These are phyloP conservation scores for Botryosphaeria agaves DNA, from an alignment of 2,329 filamentous ascomycete species.

Conservation along the genomic window DNA sequence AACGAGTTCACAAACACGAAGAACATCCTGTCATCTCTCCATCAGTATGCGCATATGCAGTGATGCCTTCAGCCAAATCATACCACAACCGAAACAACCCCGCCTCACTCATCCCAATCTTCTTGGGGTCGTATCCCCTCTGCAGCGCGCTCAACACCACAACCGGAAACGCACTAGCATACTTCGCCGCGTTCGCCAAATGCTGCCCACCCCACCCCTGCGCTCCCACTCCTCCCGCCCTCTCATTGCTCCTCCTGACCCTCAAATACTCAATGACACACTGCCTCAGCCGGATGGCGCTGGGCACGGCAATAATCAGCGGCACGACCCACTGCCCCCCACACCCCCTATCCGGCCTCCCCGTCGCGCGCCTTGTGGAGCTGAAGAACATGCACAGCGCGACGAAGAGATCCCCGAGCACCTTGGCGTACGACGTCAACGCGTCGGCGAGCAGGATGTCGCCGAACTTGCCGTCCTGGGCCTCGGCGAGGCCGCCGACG, in stretches of 20 bases:
- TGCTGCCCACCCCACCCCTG: conserved; percentile 70
- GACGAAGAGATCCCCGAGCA: conserved; percentile 78
- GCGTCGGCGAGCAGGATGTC: conserved; percentile 90
- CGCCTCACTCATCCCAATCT: conserved; percentile 35
- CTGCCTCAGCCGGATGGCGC: conserved; percentile 73
- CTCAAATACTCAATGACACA: conserved; percentile 78
- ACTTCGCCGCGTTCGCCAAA: conserved; percentile 86
- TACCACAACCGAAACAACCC: conserved; percentile 38
- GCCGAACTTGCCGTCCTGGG: conserved; percentile 82
- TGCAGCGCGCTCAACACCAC: conserved; percentile 65
- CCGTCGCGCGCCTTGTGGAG: conserved; percentile 53
- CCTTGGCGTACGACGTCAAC: conserved; percentile 84
- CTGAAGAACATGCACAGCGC: conserved; percentile 82
- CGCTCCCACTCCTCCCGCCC: conserved; percentile 20
- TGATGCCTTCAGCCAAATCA: conserved; percentile 4
- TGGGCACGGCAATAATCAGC: conserved; percentile 68
- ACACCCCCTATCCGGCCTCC: conserved; percentile 63
- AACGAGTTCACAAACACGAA: conserved; percentile 68
- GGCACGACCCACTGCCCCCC: conserved; percentile 68
- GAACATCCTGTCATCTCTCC: conserved; percentile 39
- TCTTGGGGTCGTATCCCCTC: conserved; percentile 38
- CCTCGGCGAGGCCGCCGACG: conserved; percentile 71
- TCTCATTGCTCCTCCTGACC: conserved; percentile 41
- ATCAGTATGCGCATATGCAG: not conserved
- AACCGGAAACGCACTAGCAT: conserved; percentile 85